Evolutionary conservation across 805 yeast genomes (phyloP).

Genomic region (Saccharomycopsis capsularis): DNA sequence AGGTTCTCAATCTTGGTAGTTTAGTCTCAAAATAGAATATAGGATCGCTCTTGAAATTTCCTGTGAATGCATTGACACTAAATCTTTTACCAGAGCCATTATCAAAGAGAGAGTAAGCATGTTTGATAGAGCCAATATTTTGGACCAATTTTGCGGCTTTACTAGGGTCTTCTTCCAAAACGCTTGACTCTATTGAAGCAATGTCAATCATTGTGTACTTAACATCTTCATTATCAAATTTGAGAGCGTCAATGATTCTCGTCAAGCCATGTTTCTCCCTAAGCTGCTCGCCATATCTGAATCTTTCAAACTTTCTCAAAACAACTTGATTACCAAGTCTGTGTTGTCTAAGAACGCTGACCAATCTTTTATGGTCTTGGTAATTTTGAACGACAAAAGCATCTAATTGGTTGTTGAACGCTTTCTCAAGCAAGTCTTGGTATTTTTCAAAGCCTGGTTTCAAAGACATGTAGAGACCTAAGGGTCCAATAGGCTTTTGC

Average conservation of each 20-base stretch:
- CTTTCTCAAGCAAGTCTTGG: conserved; percentile 53
- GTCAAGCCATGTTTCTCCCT: conserved; percentile 33
- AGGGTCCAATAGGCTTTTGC: conserved; percentile 67
- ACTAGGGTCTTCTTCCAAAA: conserved; percentile 44
- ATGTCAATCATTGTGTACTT: conserved; percentile 60
- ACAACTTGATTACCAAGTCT: conserved; percentile 36
- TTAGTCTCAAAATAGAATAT: conserved; percentile 32
- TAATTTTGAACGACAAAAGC: conserved; percentile 63
- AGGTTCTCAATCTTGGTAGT: conserved; percentile 19
- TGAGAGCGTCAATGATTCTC: conserved; percentile 55
- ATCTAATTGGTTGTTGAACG: conserved; percentile 42
- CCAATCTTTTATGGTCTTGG: conserved; percentile 47
- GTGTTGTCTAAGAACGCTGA: conserved; percentile 29
- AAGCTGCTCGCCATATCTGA: conserved; percentile 42
- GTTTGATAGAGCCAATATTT: conserved; percentile 30
- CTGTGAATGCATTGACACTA: conserved; percentile 30
- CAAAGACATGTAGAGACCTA: conserved; percentile 56
- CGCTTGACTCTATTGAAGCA: conserved; percentile 48
- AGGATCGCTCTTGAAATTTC: conserved; percentile 49
- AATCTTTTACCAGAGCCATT: conserved; percentile 39
- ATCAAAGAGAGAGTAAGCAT: conserved; percentile 38
- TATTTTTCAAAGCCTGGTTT: conserved; percentile 49
- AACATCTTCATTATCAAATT: conserved; percentile 46
- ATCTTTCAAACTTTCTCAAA: conserved; percentile 49
- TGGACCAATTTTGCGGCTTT: conserved; percentile 44